Base-by-base conservation (phyloP, 2,329 filamentous ascomycete species). In the Myriangium duriaei region DNA sequence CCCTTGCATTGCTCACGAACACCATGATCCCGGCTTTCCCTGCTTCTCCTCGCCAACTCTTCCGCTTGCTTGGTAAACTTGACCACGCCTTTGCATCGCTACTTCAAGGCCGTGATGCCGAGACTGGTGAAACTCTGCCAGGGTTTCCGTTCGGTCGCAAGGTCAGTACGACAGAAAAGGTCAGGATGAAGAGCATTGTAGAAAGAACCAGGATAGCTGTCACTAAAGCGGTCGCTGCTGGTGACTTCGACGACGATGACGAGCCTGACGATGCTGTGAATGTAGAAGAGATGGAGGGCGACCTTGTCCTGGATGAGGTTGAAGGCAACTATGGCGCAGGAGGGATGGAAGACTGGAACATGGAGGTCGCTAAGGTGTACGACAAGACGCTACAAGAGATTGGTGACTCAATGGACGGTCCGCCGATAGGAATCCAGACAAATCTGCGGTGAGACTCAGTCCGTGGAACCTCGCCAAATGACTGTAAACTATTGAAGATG, bases 161-260 rank as follows among this genome's bases (percentile, higher is more conserved):
- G 6, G 79, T 83, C 1, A 79, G 83, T 65, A 85, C 77, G 12
- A 88, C 82, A 1, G 85, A 95, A 56, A 93, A 91, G 68, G 85
- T 96, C 5, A 73, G 88, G 29, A 80, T 87, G 46, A 80, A 82
- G 52, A 83, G 82, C 51, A 63, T 92, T 18, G 81, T 86, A 0
- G 82, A 92, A 53, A 72, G 79, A 46, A 82, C 81, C 11, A 69
- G 87, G 16, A 62, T 85, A 5, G 58, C 74, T 4, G 74, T 88
- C 41, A 73, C 85, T 1, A 76, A 82, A 42, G 70, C 76, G 11
- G 70, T 85, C 64, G 72, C 69, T 43, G 65, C 63, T 38, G 69
- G 69, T 41, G 57, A 62, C 34, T 61, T 65, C 11, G 60, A 64
- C 19, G 62, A 64, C 2, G 59, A 58, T 2, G 58, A 59, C 2